Evolutionary conservation across 345 rosid species (phyloP), one percentile per base, ranked within the genome.

Genomic region (Turnera subulata): DNA sequence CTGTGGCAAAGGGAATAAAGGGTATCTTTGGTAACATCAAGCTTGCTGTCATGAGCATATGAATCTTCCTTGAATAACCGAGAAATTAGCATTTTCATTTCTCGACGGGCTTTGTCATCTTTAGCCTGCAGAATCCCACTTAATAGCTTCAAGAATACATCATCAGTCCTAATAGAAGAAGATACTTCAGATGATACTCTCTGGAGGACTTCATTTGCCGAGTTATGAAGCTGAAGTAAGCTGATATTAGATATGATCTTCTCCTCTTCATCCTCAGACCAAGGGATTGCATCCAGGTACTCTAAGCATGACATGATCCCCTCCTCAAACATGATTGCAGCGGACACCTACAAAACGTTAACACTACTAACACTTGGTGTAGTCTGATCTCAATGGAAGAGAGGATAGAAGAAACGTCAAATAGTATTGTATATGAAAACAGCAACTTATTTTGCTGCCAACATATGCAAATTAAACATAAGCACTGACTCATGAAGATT

Each of bases 251-350:
- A 74, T 15, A 83, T 64, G 56, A 92, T 70, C 59, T 76, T 72
- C 65, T 78, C 88, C 67, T 92, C 98, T 63, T 92, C 97, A 8
- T 78, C 86, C 63, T 74, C 78, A 23, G 98, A 82, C 97, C 98
- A 92, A 17, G 96, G 97, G 53, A 81, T 82, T 43, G 93, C 94
- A 82, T 92, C 98, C 74, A 92, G 75, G 75, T 86, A 83, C 72
- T 84, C 86, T 52, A 92, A 65, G 76, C 97, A 89, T 23, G 89
- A 79, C 63, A 6, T 46, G 38, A 89, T 77, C 25, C 98, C 98
- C 11, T 50, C 65, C 57, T 86, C 86, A 77, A 86, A 92, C 81
- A 71, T 69, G 23, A 89, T 73, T 19, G 85, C 96, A 2, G 85
- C 83, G 79, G 83, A 88, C 48, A 92, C 96, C 98, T 86, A 69